These are phyloP conservation scores for Pleoardoris graminearum DNA, from an alignment of 2,329 filamentous ascomycete genomes.

Conservation along the genomic window DNA sequence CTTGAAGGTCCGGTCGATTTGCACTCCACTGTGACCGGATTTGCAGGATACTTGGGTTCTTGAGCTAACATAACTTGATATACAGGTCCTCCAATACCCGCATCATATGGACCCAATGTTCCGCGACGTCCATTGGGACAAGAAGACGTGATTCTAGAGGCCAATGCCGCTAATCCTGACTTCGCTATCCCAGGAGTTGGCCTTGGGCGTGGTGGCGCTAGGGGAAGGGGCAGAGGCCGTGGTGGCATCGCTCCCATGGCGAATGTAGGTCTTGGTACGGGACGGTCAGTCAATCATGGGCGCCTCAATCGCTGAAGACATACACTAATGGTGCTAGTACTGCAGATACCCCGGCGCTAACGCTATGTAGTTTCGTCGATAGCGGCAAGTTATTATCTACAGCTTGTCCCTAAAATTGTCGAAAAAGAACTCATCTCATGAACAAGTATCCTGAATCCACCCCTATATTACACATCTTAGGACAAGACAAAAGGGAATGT, in stretches of 20 bases:
- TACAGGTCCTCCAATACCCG: conserved; percentile 42
- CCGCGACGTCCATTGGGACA: conserved; percentile 50
- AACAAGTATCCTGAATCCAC: background rate
- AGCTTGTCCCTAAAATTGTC: too few species aligned
- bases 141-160: conserved; percentile 72
- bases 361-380: conserved; percentile 30
- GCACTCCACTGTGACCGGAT: too few species aligned
- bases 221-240: conserved; percentile 37
- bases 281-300: conserved; percentile 15
- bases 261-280: conserved; percentile 32
- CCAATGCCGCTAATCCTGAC: conserved; percentile 71
- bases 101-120: conserved; percentile 41
- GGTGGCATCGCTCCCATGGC: conserved; percentile 29
- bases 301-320: background rate
- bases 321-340: background rate
- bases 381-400: background rate
- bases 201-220: conserved; percentile 37
- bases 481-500: background rate
- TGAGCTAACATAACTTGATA: background rate
- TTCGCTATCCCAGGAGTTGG: conserved; percentile 68
- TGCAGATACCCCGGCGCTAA: conserved; percentile 35
- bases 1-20: too few species aligned
- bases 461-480: background rate
- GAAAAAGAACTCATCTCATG: too few species aligned
- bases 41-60: too few species aligned